Conservation (phyloP, 192 early-diverging fungal species). For the Backusella mclennaniae region DNA sequence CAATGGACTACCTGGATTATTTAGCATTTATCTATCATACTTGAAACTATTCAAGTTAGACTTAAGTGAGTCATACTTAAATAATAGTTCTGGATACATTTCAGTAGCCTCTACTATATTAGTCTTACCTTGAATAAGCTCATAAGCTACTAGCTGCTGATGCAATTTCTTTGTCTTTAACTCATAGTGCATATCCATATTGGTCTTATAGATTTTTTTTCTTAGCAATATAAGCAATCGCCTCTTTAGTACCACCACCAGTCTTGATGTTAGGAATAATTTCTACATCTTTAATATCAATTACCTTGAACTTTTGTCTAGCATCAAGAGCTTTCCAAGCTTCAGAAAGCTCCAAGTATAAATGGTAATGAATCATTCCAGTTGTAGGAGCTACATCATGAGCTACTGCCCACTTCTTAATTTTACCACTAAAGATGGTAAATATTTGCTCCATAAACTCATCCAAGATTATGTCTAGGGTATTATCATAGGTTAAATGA, state of each 20-base stretch:
- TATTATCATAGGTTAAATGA: neutral
- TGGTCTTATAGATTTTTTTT: too few species aligned
- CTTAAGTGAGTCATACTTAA: neutral
- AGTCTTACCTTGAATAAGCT: neutral
- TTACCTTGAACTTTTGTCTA: too few species aligned
- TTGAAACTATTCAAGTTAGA: neutral
- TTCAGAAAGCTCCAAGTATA: too few species aligned
- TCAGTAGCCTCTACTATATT: neutral
- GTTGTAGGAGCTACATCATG: neutral
- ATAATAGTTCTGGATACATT: neutral
- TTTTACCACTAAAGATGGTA: neutral
- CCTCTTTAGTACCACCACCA: too few species aligned
- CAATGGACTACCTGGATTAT: neutral
- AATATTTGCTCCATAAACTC: neutral
- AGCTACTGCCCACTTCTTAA: neutral
- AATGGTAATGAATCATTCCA: too few species aligned
- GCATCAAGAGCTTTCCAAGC: too few species aligned
- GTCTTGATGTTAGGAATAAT: too few species aligned
- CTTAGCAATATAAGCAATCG: too few species aligned
- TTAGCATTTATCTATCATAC: neutral
- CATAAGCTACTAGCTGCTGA: neutral
- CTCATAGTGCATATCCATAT: neutral
- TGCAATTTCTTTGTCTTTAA: neutral
- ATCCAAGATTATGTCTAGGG: neutral
- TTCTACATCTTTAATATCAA: too few species aligned